Evolutionary conservation across 441 rosid species (phyloP).

Genomic region (Gossypium schwendimanii): DNA sequence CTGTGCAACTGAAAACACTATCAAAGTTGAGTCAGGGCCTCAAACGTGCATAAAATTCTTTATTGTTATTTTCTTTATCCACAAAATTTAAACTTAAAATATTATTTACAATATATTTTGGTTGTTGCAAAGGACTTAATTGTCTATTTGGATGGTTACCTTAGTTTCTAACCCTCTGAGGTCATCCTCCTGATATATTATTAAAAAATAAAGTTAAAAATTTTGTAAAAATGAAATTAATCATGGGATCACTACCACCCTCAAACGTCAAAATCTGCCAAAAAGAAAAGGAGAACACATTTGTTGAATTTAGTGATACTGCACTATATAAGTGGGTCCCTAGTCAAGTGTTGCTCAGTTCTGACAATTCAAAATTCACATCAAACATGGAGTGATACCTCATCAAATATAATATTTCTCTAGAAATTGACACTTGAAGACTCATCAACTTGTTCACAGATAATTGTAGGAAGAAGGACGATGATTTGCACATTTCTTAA

Average conservation of each 20-base stretch:
- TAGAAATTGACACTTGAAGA: background rate
- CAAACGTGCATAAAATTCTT: too few species aligned
- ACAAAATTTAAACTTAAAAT: too few species aligned
- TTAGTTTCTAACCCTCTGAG: constrained; percentile 30
- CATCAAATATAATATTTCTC: background rate
- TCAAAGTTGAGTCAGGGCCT: too few species aligned
- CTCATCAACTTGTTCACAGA: background rate
- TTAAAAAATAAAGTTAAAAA: background rate
- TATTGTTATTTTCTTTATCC: too few species aligned
- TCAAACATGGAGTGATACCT: background rate
- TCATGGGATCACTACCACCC: constrained; percentile 4
- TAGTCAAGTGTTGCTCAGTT: background rate
- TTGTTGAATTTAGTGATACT: background rate
- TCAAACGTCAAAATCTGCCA: background rate
- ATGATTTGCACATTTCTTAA: background rate
- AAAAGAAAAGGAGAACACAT: background rate
- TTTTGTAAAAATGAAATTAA: background rate
- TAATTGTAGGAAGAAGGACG: background rate
- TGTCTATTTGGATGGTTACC: constrained; percentile 22
- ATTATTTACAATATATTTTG: too few species aligned
- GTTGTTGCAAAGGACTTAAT: constrained; percentile 37
- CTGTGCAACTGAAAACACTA: too few species aligned
- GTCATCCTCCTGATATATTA: constrained; percentile 9
- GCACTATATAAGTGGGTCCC: background rate
- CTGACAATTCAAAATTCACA: background rate